Conservation (phyloP, 352 stramenopile species). For the Phytophthora meadii region DNA sequence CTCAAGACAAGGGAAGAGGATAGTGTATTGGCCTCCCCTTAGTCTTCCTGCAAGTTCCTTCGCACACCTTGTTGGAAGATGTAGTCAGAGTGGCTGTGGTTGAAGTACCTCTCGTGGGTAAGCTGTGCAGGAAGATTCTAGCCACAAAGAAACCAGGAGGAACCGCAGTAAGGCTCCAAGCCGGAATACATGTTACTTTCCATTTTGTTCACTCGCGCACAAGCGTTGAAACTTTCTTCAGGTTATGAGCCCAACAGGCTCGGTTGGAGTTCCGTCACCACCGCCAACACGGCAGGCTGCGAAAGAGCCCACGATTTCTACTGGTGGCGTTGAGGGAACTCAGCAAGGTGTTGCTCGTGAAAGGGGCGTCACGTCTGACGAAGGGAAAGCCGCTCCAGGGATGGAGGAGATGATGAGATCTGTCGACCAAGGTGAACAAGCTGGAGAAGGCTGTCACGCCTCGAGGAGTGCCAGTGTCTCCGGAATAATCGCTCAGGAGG, state of each 20-base stretch:
- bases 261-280: background rate
- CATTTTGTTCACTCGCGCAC: no score
- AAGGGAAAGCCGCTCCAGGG: constrained; percentile 1
- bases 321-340: background rate
- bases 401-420: constrained; percentile 2
- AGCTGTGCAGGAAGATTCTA: no score
- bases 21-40: no score
- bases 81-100: no score
- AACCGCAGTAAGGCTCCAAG: no score
- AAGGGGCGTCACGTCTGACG: background rate
- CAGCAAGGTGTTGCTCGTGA: background rate
- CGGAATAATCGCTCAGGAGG: background rate
- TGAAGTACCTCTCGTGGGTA: no score
- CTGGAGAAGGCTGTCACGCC: constrained; percentile 8
- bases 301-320: background rate
- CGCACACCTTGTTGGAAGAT: no score
- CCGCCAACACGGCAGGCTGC: background rate
- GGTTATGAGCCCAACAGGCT: constrained; percentile 6
- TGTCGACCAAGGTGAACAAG: constrained; percentile 3
- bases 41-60: no score
- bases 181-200: no score
- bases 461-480: background rate
- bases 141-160: no score
- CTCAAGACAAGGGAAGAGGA: no score
- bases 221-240: no score